Evolutionary conservation across 2,329 filamentous ascomycete genomes (phyloP).

Genomic region (Capronia coronata): DNA sequence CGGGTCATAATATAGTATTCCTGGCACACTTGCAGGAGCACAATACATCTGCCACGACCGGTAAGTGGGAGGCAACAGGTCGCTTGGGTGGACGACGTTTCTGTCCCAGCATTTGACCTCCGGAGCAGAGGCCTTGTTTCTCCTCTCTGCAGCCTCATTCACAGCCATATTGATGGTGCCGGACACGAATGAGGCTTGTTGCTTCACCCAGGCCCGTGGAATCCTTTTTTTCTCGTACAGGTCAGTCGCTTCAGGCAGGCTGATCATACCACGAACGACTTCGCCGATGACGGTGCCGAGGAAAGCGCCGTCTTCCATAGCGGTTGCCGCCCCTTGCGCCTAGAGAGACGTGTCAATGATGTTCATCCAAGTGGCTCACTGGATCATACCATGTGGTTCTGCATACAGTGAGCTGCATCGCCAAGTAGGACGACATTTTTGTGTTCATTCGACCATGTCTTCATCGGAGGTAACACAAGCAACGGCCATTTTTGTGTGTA

Average conservation of each 20-base stretch:
- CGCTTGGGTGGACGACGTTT: conserved; percentile 10
- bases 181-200: conserved; percentile 34
- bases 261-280: conserved; percentile 34
- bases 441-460: conserved; percentile 38
- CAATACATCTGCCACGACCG: conserved; percentile 20
- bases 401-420: conserved; percentile 36
- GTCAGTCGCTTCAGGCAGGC: conserved; percentile 33
- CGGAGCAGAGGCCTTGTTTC: conserved; percentile 11
- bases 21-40: conserved; percentile 14
- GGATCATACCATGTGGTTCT: conserved; percentile 36
- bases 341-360: background rate
- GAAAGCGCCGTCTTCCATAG: conserved; percentile 42
- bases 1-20: conserved; percentile 24
- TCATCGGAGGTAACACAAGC: conserved; percentile 39
- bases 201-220: conserved; percentile 40
- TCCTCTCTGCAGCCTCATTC: conserved; percentile 8
- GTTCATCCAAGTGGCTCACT: background rate
- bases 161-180: conserved; percentile 21
- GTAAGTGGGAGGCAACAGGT: conserved; percentile 18
- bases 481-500: conserved; percentile 42
- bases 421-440: conserved; percentile 43
- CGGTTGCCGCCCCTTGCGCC: conserved; percentile 42
- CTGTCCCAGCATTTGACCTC: conserved; percentile 15
- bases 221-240: conserved; percentile 40
- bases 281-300: conserved; percentile 35